Conservation (phyloP, 768 basidiomycete genomes). For the Harrya chromipes region DNA sequence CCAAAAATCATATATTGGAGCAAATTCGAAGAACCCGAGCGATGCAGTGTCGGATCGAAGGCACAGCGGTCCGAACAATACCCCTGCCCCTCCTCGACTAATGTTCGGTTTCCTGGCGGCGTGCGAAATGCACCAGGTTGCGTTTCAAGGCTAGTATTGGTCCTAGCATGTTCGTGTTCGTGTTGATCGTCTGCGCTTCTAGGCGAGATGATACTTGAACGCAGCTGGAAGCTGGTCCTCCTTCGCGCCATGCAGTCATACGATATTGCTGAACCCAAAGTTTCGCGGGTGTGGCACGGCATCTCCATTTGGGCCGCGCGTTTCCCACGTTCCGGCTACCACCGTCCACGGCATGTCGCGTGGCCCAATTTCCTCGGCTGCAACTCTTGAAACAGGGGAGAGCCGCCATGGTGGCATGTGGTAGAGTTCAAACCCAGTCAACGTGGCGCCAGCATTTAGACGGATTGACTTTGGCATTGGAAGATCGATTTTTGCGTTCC, state of each 20-base stretch:
- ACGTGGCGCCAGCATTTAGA: conserved; percentile 20
- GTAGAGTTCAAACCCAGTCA: conserved; percentile 18
- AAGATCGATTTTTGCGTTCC: conserved; percentile 8
- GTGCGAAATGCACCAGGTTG: too few species aligned
- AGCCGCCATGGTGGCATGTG: background rate
- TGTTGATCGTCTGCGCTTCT: conserved; percentile 2
- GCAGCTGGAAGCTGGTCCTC: background rate
- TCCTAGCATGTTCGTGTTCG: conserved; percentile 9
- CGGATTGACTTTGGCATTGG: conserved; percentile 22
- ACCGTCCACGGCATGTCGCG: conserved; percentile 16
- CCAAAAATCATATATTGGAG: too few species aligned
- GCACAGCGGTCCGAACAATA: background rate
- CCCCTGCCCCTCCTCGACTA: background rate
- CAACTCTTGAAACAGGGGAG: conserved; percentile 22
- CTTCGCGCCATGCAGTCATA: background rate
- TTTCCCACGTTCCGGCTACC: conserved; percentile 3
- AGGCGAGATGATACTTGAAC: background rate
- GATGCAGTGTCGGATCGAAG: background rate
- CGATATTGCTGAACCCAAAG: conserved; percentile 9
- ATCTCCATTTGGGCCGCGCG: conserved; percentile 6
- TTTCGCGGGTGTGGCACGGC: conserved; percentile 21
- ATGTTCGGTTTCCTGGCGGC: background rate
- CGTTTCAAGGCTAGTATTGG: conserved; percentile 10
- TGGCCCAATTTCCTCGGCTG: conserved; percentile 11
- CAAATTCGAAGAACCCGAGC: background rate